These are phyloP conservation scores for Silene latifolia DNA, from an alignment of 148 eudicot genomes.

Conservation along the genomic window DNA sequence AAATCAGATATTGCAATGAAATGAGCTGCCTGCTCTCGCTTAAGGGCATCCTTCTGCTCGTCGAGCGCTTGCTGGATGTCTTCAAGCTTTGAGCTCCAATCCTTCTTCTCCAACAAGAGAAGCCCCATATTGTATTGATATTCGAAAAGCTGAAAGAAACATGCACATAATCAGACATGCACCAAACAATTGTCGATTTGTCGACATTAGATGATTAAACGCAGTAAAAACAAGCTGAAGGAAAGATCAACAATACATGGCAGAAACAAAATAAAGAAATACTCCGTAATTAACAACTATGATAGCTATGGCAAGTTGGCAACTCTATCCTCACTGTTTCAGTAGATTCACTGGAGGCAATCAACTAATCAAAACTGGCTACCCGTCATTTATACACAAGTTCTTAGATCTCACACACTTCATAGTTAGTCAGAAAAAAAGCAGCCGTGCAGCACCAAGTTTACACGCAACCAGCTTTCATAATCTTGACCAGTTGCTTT, in stretches of 20 bases:
- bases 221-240: background rate
- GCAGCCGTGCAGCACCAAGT: background rate
- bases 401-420: background rate
- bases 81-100: constrained; percentile 75
- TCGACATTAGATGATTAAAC: background rate
- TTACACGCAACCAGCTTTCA: background rate
- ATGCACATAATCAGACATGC: constrained; percentile 1
- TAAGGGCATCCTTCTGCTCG: constrained; percentile 55
- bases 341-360: background rate
- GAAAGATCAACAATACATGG: background rate
- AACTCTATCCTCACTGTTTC: background rate
- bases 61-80: constrained; percentile 52
- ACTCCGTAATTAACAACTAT: no score
- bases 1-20: constrained; percentile 63
- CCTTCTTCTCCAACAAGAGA: constrained; percentile 91
- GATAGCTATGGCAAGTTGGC: background rate
- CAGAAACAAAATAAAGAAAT: no score
- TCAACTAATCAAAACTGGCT: background rate
- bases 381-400: background rate
- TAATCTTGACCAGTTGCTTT: background rate
- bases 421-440: background rate
- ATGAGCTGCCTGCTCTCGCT: constrained; percentile 83
- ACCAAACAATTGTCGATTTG: background rate
- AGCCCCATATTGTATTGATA: constrained; percentile 99
- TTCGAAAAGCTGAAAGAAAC: constrained; percentile 66